These are phyloP conservation scores for Neofusicoccum sp. DNA, from an alignment of 2,329 filamentous ascomycete species.

Conservation along the genomic window DNA sequence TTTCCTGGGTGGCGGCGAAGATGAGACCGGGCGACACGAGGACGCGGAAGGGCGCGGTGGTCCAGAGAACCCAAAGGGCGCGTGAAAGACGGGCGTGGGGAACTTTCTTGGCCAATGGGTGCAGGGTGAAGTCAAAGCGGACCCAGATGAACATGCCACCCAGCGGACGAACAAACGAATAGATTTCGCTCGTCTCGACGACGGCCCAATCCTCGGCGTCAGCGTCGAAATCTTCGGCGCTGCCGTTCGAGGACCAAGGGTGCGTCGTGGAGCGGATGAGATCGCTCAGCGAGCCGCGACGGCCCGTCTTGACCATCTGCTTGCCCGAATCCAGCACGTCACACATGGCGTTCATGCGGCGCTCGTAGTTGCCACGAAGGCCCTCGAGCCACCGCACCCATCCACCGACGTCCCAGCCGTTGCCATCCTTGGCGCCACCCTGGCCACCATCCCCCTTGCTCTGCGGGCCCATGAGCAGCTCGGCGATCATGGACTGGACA, in stretches of 20 bases:
- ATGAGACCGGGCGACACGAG: conserved; percentile 69
- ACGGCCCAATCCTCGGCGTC: conserved; percentile 67
- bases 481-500: conserved; percentile 77
- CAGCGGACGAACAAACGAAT: conserved; percentile 74
- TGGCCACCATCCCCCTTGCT: conserved; percentile 48
- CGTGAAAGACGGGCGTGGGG: conserved; percentile 58
- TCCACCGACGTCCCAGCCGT: conserved; percentile 75
- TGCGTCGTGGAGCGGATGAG: conserved; percentile 29
- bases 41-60: conserved; percentile 65
- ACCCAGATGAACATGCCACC: conserved; percentile 95
- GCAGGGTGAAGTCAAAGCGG: conserved; percentile 65
- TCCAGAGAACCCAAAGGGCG: conserved; percentile 71
- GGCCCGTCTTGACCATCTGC: conserved; percentile 63
- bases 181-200: conserved; percentile 70
- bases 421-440: conserved; percentile 50
- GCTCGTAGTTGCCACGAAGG: conserved; percentile 78
- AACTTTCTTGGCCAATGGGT: conserved; percentile 63
- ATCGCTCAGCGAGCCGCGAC: conserved; percentile 32
- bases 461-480: conserved; percentile 71
- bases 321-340: conserved; percentile 67
- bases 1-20: conserved; percentile 66
- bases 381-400: conserved; percentile 92
- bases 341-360: conserved; percentile 80
- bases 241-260: conserved; percentile 29
- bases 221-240: conserved; percentile 22